Percentiles rank a stretch among this genome's conserved stretches.
Evolutionary conservation across 2,329 filamentous ascomycete species (phyloP).

Genomic region (Exophiala bonariae): DNA sequence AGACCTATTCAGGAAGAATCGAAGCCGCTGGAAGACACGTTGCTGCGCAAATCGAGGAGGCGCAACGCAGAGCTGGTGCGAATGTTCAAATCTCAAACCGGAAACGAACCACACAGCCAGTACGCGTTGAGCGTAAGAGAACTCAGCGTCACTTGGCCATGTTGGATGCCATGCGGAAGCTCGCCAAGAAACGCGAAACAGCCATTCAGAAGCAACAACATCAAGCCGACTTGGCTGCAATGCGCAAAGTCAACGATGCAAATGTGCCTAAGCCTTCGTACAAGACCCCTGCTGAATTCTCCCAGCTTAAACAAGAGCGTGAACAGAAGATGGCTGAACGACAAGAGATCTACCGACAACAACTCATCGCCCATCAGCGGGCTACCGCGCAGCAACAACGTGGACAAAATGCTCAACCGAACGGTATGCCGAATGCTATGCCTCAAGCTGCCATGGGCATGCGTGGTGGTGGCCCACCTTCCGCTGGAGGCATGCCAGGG

Average conservation of each 20-base stretch:
- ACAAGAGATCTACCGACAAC: conserved; percentile 61
- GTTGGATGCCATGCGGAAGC: conserved; percentile 91
- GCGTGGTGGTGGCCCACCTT: conserved; percentile 19
- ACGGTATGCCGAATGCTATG: conserved; percentile 50
- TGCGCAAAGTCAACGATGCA: conserved; percentile 73
- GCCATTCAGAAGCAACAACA: conserved; percentile 85
- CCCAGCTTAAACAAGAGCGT: conserved; percentile 80
- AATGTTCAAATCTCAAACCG: conserved; percentile 55
- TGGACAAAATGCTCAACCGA: conserved; percentile 42
- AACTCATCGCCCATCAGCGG: conserved; percentile 59
- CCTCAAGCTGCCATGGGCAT: conserved; percentile 31
- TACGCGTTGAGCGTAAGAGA: conserved; percentile 82
- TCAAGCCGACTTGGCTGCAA: conserved; percentile 69
- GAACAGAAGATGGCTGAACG: conserved; percentile 67
- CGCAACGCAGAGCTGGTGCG: conserved; percentile 49
- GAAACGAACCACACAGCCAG: conserved; percentile 71
- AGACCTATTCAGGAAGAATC: conserved; percentile 65
- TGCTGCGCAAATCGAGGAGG: conserved; percentile 57
- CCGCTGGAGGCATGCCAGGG: conserved; percentile 19
- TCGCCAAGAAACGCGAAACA: conserved; percentile 91
- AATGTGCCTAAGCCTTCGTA: conserved; percentile 52
- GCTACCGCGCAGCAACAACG: conserved; percentile 49
- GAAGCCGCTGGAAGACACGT: conserved; percentile 63
- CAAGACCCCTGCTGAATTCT: conserved; percentile 87
- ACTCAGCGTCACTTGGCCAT: conserved; percentile 84